These are phyloP conservation scores for Axilococcus clingmanii DNA, from an alignment of 139 green algal species.

Conservation along the genomic window DNA sequence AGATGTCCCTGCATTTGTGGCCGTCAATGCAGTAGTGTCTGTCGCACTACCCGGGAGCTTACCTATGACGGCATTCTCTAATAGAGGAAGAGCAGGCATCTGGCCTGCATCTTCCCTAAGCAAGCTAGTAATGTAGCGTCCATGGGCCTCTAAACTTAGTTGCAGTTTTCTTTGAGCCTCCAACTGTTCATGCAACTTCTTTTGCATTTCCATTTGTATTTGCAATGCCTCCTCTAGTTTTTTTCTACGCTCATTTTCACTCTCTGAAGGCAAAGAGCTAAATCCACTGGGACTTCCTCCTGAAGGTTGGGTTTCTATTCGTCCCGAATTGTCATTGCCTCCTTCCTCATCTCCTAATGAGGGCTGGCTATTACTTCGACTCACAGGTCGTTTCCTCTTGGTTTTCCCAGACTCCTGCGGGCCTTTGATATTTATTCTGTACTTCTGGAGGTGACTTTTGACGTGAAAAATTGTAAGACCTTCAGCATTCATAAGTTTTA, in stretches of 20 bases:
- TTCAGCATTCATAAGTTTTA: slow-evolving; percentile 45
- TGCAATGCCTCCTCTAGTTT: slow-evolving; percentile 75
- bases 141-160: slow-evolving; percentile 80
- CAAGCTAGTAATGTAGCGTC: slow-evolving; percentile 72
- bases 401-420: slow-evolving; percentile 15
- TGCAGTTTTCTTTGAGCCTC: slow-evolving; percentile 86
- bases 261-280: not conserved
- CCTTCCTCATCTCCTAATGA: not conserved
- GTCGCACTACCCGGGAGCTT: no score
- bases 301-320: not conserved
- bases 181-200: slow-evolving; percentile 89
- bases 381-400: not conserved
- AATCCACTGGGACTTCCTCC: not conserved
- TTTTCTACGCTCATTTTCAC: slow-evolving; percentile 5
- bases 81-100: not conserved
- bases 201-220: slow-evolving; percentile 94
- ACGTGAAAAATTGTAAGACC: slow-evolving; percentile 87
- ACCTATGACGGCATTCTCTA: not conserved
- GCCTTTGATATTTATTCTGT: slow-evolving; percentile 72
- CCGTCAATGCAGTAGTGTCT: no score
- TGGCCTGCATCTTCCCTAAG: slow-evolving; percentile 21
- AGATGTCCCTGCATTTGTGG: no score
- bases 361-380: not conserved
- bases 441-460: slow-evolving; percentile 87
- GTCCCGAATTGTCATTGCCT: no score